These are phyloP conservation scores for Linum trigynum DNA, from an alignment of 345 rosid species.

Conservation along the genomic window DNA sequence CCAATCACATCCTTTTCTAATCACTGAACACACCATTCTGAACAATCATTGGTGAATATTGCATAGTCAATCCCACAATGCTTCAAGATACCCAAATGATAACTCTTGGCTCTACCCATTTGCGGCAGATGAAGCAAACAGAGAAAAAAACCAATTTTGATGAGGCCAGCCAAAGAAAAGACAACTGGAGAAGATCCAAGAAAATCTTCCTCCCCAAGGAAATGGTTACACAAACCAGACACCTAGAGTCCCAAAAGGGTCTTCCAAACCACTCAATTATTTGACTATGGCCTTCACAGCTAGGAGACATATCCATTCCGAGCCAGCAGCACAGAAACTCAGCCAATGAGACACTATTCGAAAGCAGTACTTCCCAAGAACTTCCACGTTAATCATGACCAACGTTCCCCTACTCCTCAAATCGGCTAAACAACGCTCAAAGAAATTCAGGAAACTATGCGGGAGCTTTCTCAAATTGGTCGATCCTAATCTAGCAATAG, in stretches of 20 bases:
- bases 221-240: too few relatives aligned
- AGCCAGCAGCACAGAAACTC: not conserved
- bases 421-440: not conserved
- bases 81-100: not conserved
- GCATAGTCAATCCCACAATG: not conserved
- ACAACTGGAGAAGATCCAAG: not conserved
- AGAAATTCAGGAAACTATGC: too few relatives aligned
- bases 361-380: not conserved
- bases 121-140: too few relatives aligned
- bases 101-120: not conserved
- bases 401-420: not conserved
- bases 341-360: not conserved
- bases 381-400: not conserved
- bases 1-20: not conserved
- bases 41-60: not conserved
- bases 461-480: not conserved
- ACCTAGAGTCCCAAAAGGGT: too few relatives aligned
- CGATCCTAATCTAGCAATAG: not conserved
- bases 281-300: too few relatives aligned
- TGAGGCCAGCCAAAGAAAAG: not conserved
- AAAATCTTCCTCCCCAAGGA: not conserved
- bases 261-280: too few relatives aligned
- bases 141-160: not conserved
- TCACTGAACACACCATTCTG: not conserved
- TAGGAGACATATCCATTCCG: too few relatives aligned